Percentiles rank a stretch among this genome's conserved stretches.
phyloP scores from a whole-genome alignment of 1,284 basidiomycete genomes.

The Pascua sp. region DNA sequence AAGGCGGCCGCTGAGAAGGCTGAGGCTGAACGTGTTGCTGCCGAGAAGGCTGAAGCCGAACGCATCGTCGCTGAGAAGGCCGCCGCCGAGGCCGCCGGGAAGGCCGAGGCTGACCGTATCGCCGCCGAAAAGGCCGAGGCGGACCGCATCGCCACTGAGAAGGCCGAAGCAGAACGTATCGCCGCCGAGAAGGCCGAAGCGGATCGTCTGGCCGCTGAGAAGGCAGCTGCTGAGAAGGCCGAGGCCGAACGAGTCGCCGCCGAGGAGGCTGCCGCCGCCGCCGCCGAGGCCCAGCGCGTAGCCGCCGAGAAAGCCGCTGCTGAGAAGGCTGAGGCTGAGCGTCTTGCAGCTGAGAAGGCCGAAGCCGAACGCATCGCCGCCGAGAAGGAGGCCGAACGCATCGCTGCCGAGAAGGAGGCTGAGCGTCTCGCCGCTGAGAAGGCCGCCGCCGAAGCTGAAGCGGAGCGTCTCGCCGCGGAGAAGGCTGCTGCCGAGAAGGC shows the following conservation, averaged over 20 bases:
- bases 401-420: too few relatives aligned
- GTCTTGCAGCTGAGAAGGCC: background rate
- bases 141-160: too few relatives aligned
- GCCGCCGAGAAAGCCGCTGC: background rate
- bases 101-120: background rate
- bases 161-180: too few relatives aligned
- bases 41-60: too few relatives aligned
- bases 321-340: background rate
- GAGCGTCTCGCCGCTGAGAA: background rate
- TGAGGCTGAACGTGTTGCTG: too few relatives aligned
- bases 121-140: background rate
- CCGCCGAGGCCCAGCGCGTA: background rate
- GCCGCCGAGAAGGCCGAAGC: too few relatives aligned
- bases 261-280: too few relatives aligned
- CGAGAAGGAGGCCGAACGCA: background rate
- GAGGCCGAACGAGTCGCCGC: too few relatives aligned
- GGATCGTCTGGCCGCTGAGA: too few relatives aligned
- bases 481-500: too few relatives aligned
- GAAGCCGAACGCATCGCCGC: background rate
- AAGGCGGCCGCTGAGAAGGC: background rate
- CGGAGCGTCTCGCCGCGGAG: background rate
- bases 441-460: background rate
- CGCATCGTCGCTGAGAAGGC: background rate
- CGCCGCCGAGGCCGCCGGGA: background rate
- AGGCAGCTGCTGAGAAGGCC: too few relatives aligned